Conservation (phyloP, 345 rosid species). For the Garcia nutans region DNA sequence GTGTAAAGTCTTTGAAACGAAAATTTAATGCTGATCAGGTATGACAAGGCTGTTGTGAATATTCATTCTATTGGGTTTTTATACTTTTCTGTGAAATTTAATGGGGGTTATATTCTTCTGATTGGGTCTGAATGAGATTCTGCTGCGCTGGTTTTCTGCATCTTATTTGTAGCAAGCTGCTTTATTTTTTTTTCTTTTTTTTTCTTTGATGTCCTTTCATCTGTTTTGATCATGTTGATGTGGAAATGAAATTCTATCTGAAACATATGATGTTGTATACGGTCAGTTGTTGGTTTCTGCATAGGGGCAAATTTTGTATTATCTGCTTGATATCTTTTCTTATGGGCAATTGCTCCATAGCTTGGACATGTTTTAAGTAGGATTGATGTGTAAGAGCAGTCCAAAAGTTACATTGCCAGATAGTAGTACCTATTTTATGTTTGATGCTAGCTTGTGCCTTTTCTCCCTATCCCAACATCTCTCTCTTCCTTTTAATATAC, state of each 20-base stretch:
- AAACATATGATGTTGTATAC: not conserved
- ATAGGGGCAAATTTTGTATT: not conserved
- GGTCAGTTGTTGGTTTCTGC: not conserved
- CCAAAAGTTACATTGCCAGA: too few relatives aligned
- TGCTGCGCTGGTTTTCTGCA: not conserved
- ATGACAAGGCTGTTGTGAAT: slow-evolving; percentile 7
- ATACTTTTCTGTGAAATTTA: not conserved
- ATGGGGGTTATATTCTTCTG: not conserved
- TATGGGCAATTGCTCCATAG: not conserved
- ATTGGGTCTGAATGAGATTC: not conserved
- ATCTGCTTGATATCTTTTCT: not conserved
- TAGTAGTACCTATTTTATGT: not conserved
- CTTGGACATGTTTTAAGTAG: not conserved
- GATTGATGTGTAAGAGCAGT: too few relatives aligned
- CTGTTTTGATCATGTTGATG: not conserved
- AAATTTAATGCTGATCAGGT: slow-evolving; percentile 84
- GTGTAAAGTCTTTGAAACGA: slow-evolving; percentile 67
- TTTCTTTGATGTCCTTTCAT: not conserved
- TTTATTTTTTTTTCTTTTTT: too few relatives aligned
- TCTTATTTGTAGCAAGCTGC: not conserved
- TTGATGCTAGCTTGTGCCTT: not conserved
- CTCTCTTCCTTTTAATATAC: not conserved
- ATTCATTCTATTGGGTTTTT: slow-evolving; percentile 2
- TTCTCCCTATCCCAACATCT: not conserved
- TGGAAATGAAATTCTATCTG: slow-evolving; percentile 1